Evolutionary conservation across 257 asterid genomes (phyloP).

Genomic region (Linderniella brevidens): DNA sequence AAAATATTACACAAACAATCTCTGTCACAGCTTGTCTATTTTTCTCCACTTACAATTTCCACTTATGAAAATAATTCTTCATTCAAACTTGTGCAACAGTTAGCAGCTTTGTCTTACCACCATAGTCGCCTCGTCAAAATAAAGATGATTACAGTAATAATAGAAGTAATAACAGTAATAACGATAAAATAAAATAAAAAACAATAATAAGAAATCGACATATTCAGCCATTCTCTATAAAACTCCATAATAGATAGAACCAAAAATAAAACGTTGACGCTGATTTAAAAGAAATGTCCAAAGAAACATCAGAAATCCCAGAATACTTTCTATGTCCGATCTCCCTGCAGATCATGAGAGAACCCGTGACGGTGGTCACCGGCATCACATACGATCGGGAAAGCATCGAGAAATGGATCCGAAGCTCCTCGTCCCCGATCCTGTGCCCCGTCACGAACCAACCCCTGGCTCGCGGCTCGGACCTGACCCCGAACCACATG

Average conservation of each 20-base stretch:
- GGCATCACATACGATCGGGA: conserved; percentile 91
- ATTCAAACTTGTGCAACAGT: neutral
- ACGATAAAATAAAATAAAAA: neutral
- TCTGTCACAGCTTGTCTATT: too few relatives aligned
- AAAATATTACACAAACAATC: too few relatives aligned
- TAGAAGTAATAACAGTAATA: too few relatives aligned
- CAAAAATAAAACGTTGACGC: neutral
- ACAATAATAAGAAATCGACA: conserved; percentile 9
- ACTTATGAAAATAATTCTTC: conserved; percentile 4
- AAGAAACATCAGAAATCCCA: conserved; percentile 60
- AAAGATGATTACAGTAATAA: neutral
- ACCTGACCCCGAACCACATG: conserved; percentile 81
- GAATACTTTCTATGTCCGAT: conserved; percentile 76
- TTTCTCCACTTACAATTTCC: neutral
- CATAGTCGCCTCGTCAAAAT: neutral
- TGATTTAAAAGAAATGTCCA: conserved; percentile 11
- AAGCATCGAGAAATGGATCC: conserved; percentile 66
- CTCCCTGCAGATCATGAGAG: conserved; percentile 79
- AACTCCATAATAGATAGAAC: too few relatives aligned
- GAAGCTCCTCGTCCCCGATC: conserved; percentile 7
- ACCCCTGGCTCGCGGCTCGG: conserved; percentile 29
- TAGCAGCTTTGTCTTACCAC: conserved; percentile 22
- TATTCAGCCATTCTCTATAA: neutral
- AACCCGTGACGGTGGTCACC: conserved; percentile 69
- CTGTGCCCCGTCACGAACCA: conserved; percentile 69